Percentiles rank a stretch among this genome's conserved stretches.
These are phyloP conservation scores for Lactarius evosmus DNA, from an alignment of 768 basidiomycete genomes.

Conservation along the genomic window DNA sequence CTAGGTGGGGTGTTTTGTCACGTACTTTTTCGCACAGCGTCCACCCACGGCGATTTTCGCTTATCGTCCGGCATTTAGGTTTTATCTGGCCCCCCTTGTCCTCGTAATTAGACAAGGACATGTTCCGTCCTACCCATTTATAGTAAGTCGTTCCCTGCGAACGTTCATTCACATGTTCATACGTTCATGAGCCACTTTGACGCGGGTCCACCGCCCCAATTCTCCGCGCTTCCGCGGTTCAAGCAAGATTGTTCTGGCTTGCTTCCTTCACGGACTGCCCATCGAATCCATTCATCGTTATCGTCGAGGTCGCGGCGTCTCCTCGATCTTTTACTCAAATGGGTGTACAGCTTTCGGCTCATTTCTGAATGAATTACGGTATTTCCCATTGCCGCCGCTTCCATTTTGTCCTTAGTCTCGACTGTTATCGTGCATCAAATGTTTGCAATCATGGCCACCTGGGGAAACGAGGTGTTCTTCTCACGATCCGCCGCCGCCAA, in stretches of 20 bases:
- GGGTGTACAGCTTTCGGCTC: constrained; percentile 47
- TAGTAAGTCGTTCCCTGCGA: neutral
- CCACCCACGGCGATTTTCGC: neutral
- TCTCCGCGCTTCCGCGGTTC: constrained; percentile 4
- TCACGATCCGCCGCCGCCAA: constrained; percentile 27
- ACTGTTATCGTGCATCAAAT: constrained; percentile 41
- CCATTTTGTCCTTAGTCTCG: neutral
- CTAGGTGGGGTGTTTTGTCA: neutral
- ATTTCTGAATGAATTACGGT: constrained; percentile 40
- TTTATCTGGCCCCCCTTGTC: neutral
- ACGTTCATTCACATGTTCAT: neutral
- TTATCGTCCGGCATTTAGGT: neutral
- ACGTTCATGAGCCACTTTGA: constrained; percentile 7
- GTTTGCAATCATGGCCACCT: constrained; percentile 53
- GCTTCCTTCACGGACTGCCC: neutral
- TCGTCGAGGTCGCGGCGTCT: constrained; percentile 38
- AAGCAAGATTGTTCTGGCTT: neutral
- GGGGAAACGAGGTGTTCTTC: constrained; percentile 48
- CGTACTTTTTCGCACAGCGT: neutral
- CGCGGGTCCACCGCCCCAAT: neutral
- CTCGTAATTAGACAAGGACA: neutral
- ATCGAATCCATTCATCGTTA: constrained; percentile 1
- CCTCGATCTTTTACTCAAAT: constrained; percentile 47
- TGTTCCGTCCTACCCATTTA: neutral
- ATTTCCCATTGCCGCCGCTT: neutral